phyloP scores from a whole-genome alignment of 2,329 filamentous ascomycete species.

The Ceratocystis variospora region DNA sequence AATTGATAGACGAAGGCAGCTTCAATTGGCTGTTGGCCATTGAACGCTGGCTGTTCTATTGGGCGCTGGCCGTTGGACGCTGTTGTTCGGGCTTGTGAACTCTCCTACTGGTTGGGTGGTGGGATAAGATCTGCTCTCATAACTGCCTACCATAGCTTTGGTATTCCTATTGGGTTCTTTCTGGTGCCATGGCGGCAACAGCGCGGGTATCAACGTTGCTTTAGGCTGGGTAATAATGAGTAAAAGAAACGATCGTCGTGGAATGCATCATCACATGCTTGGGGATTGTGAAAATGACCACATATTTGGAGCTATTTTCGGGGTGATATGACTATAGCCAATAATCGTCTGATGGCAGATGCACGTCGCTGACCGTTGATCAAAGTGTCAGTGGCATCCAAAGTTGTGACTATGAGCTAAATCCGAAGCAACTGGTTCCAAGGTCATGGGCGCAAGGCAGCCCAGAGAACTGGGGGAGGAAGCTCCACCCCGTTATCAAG shows the following conservation, averaged over 20 bases:
- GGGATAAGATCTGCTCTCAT: not conserved
- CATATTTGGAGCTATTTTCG: not conserved
- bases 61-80: not conserved
- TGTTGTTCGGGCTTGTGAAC: not conserved
- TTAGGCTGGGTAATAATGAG: no score
- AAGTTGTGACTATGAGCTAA: not conserved
- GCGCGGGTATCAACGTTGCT: no score
- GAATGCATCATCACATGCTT: not conserved
- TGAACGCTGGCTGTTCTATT: not conserved
- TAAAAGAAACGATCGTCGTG: not conserved
- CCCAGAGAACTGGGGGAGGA: not conserved
- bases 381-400: not conserved
- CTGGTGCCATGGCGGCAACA: no score
- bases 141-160: no score
- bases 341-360: not conserved
- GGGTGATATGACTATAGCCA: not conserved
- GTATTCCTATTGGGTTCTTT: no score
- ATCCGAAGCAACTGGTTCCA: not conserved
- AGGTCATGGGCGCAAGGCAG: not conserved
- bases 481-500: not conserved
- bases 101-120: not conserved
- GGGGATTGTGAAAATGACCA: not conserved
- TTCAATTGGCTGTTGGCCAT: no score
- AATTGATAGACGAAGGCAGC: not conserved
- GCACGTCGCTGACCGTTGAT: slow-evolving; percentile 4